Evolutionary conservation across 1,284 basidiomycete species (phyloP).

Genomic region (Kalmanozyma brasiliensis): DNA sequence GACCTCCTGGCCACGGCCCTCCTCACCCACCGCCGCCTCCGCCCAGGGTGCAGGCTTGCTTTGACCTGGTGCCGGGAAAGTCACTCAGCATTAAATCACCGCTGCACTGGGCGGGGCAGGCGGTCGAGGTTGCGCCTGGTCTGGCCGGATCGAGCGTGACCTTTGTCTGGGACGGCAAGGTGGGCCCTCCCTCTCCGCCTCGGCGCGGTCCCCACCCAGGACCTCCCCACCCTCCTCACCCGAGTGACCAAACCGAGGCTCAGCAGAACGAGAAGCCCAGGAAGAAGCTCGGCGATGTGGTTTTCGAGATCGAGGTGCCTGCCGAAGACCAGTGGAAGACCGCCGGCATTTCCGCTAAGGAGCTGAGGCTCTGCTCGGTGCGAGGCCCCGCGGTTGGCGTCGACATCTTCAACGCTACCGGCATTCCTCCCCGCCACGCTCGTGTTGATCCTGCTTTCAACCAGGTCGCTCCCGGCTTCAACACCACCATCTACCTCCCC

Average conservation of each 20-base stretch:
- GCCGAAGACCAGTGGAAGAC: constrained; percentile 13
- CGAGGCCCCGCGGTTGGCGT: constrained; percentile 18
- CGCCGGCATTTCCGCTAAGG: constrained; percentile 9
- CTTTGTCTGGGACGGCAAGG: constrained; percentile 32
- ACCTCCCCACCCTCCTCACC: constrained; percentile 9
- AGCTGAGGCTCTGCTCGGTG: constrained; percentile 24
- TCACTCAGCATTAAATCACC: constrained; percentile 10
- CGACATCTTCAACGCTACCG: constrained; percentile 29
- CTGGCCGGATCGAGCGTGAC: constrained; percentile 35
- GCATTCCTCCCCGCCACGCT: constrained; percentile 33
- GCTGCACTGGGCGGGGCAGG: constrained; percentile 21
- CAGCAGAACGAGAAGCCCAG: constrained; percentile 4
- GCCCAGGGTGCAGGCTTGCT: constrained; percentile 19
- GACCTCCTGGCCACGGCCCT: background rate
- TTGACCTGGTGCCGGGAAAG: constrained; percentile 24
- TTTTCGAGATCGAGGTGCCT: constrained; percentile 21
- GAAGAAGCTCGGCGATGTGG: constrained; percentile 11
- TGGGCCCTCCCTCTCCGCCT: constrained; percentile 21
- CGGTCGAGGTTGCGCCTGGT: constrained; percentile 27
- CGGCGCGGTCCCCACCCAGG: constrained; percentile 12
- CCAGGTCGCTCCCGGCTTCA: constrained; percentile 20
- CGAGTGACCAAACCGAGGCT: background rate
- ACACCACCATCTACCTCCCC: constrained; percentile 22
- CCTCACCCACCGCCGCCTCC: constrained; percentile 4
- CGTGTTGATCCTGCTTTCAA: constrained; percentile 20